Base-by-base conservation (phyloP, 1,284 basidiomycete genomes). In the Porodaedalea pini region DNA sequence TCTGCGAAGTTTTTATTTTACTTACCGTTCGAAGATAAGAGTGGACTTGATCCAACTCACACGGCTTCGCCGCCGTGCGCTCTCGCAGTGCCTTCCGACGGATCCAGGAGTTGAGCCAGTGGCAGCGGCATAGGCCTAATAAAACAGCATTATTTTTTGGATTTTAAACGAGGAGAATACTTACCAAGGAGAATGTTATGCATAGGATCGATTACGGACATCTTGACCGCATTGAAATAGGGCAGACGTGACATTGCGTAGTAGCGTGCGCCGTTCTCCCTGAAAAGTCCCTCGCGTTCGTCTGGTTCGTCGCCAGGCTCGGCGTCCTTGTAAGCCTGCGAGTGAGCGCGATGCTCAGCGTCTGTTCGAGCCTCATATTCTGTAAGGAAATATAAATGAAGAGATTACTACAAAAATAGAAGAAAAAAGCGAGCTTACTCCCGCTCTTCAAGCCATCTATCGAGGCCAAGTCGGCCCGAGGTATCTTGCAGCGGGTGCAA, bases 171-270 rank as follows among this genome's bases (percentile, higher is more conserved):
- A 8, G 39, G 29, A 48, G n/a, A 17, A 25, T 19, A 31, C 59
- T 13, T 36, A 57, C 62, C 62, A 5, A 62, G 55, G 19, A 63
- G 53, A n/a, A 60, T 39, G 45, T 60, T 61, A 51, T 63, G 62
- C 61, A 63, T 63, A 13, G 56, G 47, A 47, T 62, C 58, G 21
- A 63, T 53, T 2, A 63, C 44, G 10, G 58, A 19, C 56, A 59
- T 58, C 0, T 10, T 41, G 15, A 52, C 21, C 2, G 62, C 43
- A 43, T 63, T 57, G 54, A 63, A 63, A 45, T 63, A 62, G 2
- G 40, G 34, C 21, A 62, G 43, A 2, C 58, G 40, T 3, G 51
- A 34, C 3, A 62, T 21, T 31, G 39, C 55, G 37, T 40, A 57
- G 27, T 49, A 60, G 10, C 55, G 44, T 11, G 48, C 49, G 1